Evolutionary conservation across 495 filamentous ascomycete genomes (phyloP).

Genomic region (Pseudevernia furfuracea): DNA sequence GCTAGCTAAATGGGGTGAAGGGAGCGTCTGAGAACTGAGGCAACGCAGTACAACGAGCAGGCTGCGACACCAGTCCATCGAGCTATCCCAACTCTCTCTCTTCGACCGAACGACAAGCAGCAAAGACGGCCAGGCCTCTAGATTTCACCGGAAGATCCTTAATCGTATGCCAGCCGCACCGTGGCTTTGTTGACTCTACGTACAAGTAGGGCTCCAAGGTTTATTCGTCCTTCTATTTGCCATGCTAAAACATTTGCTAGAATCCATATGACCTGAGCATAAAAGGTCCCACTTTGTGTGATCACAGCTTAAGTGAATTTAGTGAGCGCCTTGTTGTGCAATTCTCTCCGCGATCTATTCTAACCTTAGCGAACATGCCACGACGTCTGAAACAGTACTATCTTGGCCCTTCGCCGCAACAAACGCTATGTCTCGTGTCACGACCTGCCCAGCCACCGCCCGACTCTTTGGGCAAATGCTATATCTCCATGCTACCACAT

Average conservation of each 20-base stretch:
- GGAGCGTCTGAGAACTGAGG: too few species aligned
- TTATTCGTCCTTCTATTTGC: neutral
- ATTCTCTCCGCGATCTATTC: neutral
- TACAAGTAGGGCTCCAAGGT: neutral
- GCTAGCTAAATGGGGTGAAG: too few species aligned
- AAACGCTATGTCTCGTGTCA: neutral
- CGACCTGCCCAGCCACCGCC: neutral
- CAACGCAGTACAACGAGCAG: too few species aligned
- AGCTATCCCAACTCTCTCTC: too few species aligned
- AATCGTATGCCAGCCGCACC: neutral
- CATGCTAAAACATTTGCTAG: neutral
- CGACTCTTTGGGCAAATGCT: neutral
- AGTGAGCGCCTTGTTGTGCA: neutral
- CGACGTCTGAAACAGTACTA: neutral
- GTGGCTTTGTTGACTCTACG: neutral
- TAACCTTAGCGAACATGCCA: neutral
- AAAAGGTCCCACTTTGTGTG: neutral
- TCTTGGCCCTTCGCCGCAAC: neutral
- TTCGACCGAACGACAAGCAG: too few species aligned
- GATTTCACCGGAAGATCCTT: too few species aligned
- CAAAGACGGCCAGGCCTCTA: too few species aligned
- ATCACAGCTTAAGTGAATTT: neutral
- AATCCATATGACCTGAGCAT: neutral
- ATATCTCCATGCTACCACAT: neutral
- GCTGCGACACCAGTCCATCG: too few species aligned